Evolutionary conservation across 352 stramenopile species (phyloP).

Genomic region (Pythium periplocum): DNA sequence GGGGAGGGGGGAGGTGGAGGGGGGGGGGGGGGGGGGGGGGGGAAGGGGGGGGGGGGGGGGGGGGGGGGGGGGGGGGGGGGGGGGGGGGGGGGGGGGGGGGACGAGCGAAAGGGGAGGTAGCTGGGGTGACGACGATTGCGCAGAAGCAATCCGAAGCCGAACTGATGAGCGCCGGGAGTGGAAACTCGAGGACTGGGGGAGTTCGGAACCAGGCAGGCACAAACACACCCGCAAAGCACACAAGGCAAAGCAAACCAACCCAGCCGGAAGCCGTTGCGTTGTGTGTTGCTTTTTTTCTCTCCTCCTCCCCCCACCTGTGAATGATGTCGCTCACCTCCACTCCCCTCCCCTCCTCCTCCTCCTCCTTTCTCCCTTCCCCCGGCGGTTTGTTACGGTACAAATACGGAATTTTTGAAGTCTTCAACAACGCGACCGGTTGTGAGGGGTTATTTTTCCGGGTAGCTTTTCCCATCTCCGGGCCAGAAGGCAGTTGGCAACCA

Average conservation of each 20-base stretch:
- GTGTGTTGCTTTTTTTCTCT: constrained; percentile 23
- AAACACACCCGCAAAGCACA: constrained; percentile 18
- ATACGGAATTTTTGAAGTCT: constrained; percentile 28
- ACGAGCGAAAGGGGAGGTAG: neutral
- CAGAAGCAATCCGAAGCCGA: constrained; percentile 29
- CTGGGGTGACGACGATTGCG: constrained; percentile 11
- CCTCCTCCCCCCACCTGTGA: constrained; percentile 5
- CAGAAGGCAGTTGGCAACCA: too few species aligned
- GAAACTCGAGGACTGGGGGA: neutral
- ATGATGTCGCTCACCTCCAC: constrained; percentile 4
- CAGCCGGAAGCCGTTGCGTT: constrained; percentile 17
- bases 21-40: neutral
- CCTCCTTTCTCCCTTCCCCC: constrained; percentile 9
- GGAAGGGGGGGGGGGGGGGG: neutral
- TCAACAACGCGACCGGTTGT: constrained; percentile 9
- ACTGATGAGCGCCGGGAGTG: constrained; percentile 10
- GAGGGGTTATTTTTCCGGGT: constrained; percentile 22
- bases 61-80: constrained; percentile 3
- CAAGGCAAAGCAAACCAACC: constrained; percentile 3
- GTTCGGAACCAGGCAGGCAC: constrained; percentile 11
- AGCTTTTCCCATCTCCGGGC: constrained; percentile 18
- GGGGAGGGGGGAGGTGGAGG: constrained; percentile 13
- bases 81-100: constrained; percentile 4
- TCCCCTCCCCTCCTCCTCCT: constrained; percentile 3
- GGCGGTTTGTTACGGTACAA: constrained; percentile 4